phyloP scores from a whole-genome alignment of 805 yeast species.

The Priceomyces carsonii region DNA sequence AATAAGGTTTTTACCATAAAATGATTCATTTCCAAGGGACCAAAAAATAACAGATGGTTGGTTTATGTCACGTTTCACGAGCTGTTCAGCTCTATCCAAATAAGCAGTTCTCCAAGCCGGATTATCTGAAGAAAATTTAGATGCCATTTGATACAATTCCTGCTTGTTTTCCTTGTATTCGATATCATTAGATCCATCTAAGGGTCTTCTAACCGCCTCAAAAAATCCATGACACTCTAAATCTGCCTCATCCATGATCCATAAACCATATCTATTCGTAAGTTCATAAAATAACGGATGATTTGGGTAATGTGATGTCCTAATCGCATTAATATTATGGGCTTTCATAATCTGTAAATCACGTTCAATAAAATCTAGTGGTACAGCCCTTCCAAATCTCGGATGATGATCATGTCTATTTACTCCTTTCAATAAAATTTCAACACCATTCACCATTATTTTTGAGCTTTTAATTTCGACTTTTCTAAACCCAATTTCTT shows the following conservation, averaged over 20 bases:
- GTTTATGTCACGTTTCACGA: slow-evolving; percentile 31
- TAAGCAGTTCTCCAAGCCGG: slow-evolving; percentile 32
- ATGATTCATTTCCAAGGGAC: slow-evolving; percentile 42
- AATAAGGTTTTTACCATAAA: slow-evolving; percentile 31
- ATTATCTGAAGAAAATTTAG: slow-evolving; percentile 27
- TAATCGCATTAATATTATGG: slow-evolving; percentile 34
- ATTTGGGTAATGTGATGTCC: slow-evolving; percentile 39
- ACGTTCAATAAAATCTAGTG: slow-evolving; percentile 27
- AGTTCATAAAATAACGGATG: slow-evolving; percentile 30
- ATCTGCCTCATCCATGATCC: slow-evolving; percentile 39
- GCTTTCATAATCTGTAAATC: slow-evolving; percentile 34
- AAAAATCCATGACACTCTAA: slow-evolving; percentile 38
- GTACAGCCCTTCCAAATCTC: slow-evolving; percentile 32
- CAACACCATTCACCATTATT: slow-evolving; percentile 27
- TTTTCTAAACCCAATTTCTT: slow-evolving; percentile 28
- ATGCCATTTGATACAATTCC: slow-evolving; percentile 15
- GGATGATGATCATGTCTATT: slow-evolving; percentile 40
- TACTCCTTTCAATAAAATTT: slow-evolving; percentile 30
- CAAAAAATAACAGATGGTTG: slow-evolving; percentile 36
- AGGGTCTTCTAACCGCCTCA: slow-evolving; percentile 12
- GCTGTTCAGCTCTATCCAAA: slow-evolving; percentile 29
- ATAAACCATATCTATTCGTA: slow-evolving; percentile 31
- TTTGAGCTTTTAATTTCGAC: slow-evolving; percentile 24
- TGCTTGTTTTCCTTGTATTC: slow-evolving; percentile 11
- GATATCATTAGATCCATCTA: slow-evolving; percentile 7